A percentile compares a stretch with the other conserved stretches of the same genome.
phyloP scores from a whole-genome alignment of 1,284 basidiomycete species.

The Filobasidium uniguttulatum region DNA sequence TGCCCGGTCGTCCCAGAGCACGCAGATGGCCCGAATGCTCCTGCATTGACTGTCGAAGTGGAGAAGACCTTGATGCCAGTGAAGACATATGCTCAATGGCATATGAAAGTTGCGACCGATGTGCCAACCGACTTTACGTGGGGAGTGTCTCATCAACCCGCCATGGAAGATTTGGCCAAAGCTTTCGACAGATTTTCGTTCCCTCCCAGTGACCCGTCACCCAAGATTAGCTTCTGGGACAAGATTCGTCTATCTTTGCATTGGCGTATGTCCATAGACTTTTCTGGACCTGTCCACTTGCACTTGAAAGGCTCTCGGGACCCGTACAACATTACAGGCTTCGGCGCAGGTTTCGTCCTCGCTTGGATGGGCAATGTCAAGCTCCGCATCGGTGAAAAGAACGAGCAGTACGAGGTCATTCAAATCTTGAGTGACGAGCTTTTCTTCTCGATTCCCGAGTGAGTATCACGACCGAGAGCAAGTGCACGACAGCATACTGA shows the following conservation, averaged over 20 bases:
- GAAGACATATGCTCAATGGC: constrained; percentile 75
- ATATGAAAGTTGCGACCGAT: constrained; percentile 52
- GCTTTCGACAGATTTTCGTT: constrained; percentile 71
- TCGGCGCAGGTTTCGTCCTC: constrained; percentile 78
- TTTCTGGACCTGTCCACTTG: constrained; percentile 60
- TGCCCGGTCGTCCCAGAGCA: constrained; percentile 49
- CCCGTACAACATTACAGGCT: constrained; percentile 60
- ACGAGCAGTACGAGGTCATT: constrained; percentile 62
- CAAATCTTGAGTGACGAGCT: constrained; percentile 73
- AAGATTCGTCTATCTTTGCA: constrained; percentile 76
- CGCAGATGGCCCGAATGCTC: constrained; percentile 44
- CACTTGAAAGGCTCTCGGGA: constrained; percentile 79
- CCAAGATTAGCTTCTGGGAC: constrained; percentile 88
- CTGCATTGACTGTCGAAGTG: constrained; percentile 51
- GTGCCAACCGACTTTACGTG: constrained; percentile 67
- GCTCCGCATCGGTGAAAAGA: constrained; percentile 58
- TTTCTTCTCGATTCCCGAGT: constrained; percentile 73
- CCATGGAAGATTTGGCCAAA: constrained; percentile 73
- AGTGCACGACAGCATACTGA: too few relatives aligned
- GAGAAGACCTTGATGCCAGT: constrained; percentile 93
- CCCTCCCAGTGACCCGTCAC: constrained; percentile 72
- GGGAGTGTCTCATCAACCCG: constrained; percentile 78
- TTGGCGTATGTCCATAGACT: constrained; percentile 61
- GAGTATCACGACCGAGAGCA: constrained; percentile 22
- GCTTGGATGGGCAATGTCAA: constrained; percentile 69